Evolutionary conservation across 2,329 filamentous ascomycete genomes (phyloP), one percentile per base, ranked within the genome.

Genomic region (Aaosphaeria arxii): DNA sequence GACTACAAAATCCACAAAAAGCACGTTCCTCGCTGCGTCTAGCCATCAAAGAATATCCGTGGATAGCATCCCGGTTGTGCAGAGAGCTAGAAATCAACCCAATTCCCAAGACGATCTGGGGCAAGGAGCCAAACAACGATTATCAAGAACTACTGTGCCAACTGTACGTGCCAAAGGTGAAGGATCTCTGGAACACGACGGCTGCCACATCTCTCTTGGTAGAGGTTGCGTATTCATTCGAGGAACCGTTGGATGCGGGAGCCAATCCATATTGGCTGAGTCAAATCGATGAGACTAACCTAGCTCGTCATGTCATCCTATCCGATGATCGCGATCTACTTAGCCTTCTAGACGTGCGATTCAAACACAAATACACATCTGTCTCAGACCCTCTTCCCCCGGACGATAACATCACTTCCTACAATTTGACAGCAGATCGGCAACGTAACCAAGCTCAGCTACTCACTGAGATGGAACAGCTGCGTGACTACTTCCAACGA

Each of bases 331-430:
- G 86, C 1, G 73, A 78, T 1, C 78, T 95, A 24, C 86, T 92
- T 58, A 78, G 82, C 0, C 74, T 87, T 36, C 77, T 94, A 5
- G 89, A 91, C 1, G 76, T 78, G 1, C 71, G 74, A 6, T 79
- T 89, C 58, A 83, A 90, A 46, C 53, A 60, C 9, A 58, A 58
- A 33, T 67, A 58, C 46, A 64, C 66, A 2, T 91, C 87, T 53
- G 83, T 89, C 13, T 94, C 89, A 24, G 91, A 96, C 63, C 90
- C 90, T 1, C 73, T 96, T 11, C 89, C 91, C 17, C 91, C 91
- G 5, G 69, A 78, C 0, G 72, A 81, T 47, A 70, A 61, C 44
- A 49, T 66, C 11, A 36, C 44, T 3, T 63, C 59, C 1, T 67
- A 66, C 48, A 59, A 30, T 28, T 28, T 11, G 33, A 30, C n/a